Evolutionary conservation across 257 asterid genomes (phyloP).

Genomic region (Knoxia roxburghii): DNA sequence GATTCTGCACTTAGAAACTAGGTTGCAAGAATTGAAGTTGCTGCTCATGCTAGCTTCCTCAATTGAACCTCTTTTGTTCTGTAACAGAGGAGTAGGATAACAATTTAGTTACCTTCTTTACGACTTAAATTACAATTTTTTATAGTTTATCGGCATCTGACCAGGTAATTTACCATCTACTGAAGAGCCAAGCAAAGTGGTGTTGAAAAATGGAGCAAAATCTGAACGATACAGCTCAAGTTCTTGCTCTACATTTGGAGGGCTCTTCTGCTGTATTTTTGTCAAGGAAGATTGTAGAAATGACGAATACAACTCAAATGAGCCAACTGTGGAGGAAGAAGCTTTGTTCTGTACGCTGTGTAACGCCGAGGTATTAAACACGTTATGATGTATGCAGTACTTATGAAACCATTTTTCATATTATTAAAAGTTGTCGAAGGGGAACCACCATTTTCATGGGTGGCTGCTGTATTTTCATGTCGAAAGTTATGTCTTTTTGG

Average conservation of each 20-base stretch:
- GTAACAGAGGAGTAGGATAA: background rate
- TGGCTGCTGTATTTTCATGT: too few species aligned
- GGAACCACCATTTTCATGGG: background rate
- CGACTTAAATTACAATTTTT: background rate
- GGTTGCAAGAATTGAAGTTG: background rate
- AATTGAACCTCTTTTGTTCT: background rate
- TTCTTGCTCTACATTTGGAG: constrained; percentile 55
- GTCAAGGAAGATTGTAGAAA: constrained; percentile 78
- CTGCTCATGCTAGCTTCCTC: background rate
- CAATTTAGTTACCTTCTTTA: background rate
- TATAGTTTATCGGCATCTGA: constrained; percentile 25
- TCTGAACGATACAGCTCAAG: constrained; percentile 35
- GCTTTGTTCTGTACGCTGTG: constrained; percentile 95
- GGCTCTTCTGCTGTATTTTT: constrained; percentile 61
- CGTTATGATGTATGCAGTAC: background rate
- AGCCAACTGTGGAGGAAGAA: constrained; percentile 71
- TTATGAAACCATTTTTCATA: background rate
- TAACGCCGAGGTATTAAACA: constrained; percentile 76
- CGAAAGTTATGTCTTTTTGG: too few species aligned
- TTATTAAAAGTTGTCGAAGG: background rate
- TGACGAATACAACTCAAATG: constrained; percentile 46
- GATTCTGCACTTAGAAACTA: background rate
- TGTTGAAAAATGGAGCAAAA: constrained; percentile 45
- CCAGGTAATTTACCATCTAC: constrained; percentile 42
- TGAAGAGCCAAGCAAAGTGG: constrained; percentile 61